phyloP scores from a whole-genome alignment of 2,329 filamentous ascomycete genomes.

The Hymenoscyphus albidus region DNA sequence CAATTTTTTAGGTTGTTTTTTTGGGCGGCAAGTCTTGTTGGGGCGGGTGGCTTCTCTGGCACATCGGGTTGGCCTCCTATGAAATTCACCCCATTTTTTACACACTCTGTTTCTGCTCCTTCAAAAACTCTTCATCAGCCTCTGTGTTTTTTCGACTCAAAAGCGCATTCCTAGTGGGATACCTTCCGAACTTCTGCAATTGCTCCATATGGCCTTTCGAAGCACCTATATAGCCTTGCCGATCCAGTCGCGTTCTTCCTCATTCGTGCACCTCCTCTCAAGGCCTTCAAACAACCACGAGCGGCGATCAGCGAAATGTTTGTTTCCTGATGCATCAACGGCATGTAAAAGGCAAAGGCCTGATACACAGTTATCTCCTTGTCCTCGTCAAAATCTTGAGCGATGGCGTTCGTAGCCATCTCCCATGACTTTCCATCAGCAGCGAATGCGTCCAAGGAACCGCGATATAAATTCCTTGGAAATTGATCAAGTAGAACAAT shows the following conservation, averaged over 20 bases:
- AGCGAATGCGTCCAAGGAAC: slow-evolving; percentile 29
- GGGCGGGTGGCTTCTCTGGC: too few relatives aligned
- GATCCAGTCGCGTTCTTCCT: slow-evolving; percentile 4
- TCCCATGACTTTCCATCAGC: slow-evolving; percentile 10
- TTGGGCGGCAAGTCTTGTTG: too few relatives aligned
- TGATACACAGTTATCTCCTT: slow-evolving; percentile 6
- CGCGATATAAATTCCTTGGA: slow-evolving; percentile 36
- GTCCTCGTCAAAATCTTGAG: slow-evolving; percentile 6
- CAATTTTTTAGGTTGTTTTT: too few relatives aligned
- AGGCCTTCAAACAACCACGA: slow-evolving; percentile 1
- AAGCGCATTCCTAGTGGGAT: slow-evolving; percentile 19
- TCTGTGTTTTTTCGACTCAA: slow-evolving; percentile 19
- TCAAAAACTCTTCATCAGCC: slow-evolving; percentile 17
- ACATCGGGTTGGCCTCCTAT: too few relatives aligned
- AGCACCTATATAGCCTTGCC: slow-evolving; percentile 1
- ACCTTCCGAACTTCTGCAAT: slow-evolving; percentile 21
- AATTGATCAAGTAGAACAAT: slow-evolving; percentile 38
- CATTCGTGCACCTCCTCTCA: not conserved
- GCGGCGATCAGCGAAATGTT: slow-evolving; percentile 3
- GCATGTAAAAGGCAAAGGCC: slow-evolving; percentile 4
- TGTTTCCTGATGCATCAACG: slow-evolving; percentile 7
- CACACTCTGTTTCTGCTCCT: slow-evolving; percentile 6
- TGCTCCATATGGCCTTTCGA: slow-evolving; percentile 13
- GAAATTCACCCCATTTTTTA: not conserved
- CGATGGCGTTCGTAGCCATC: slow-evolving; percentile 6